phyloP scores from a whole-genome alignment of 352 stramenopile genomes.

The Phytophthora pseudosyringae region DNA sequence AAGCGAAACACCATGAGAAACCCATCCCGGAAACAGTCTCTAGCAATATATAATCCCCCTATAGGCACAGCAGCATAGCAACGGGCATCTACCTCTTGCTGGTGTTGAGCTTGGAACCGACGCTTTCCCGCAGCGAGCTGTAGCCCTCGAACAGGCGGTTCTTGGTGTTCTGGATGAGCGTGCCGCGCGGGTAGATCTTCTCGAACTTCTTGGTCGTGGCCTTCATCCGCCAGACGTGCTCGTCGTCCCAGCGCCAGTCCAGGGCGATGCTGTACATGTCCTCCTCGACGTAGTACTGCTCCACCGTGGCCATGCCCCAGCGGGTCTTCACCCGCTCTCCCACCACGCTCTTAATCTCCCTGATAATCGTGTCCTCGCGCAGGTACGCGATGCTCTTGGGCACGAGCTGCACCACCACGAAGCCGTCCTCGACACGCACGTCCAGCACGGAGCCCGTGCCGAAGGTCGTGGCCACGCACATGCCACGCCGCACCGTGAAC shows the following conservation, averaged over 20 bases:
- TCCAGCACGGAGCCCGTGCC: constrained; percentile 79
- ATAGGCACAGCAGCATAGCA: constrained; percentile 26
- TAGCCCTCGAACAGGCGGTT: constrained; percentile 82
- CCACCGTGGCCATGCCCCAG: constrained; percentile 84
- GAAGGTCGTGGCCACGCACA: constrained; percentile 79
- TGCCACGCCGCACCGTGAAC: constrained; percentile 57
- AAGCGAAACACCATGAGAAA: constrained; percentile 36
- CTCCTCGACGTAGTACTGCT: constrained; percentile 87
- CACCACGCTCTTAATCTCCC: constrained; percentile 86
- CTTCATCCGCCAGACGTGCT: constrained; percentile 91
- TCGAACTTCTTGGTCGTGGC: constrained; percentile 92
- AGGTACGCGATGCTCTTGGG: constrained; percentile 78
- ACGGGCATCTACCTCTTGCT: constrained; percentile 46
- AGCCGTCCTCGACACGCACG: constrained; percentile 70
- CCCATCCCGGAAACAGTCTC: constrained; percentile 20
- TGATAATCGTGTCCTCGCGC: constrained; percentile 66
- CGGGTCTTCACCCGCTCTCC: constrained; percentile 85
- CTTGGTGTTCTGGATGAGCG: constrained; percentile 83
- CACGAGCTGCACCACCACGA: constrained; percentile 80
- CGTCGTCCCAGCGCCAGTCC: constrained; percentile 89
- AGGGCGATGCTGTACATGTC: constrained; percentile 91
- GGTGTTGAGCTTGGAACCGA: constrained; percentile 72
- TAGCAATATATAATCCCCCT: constrained; percentile 37
- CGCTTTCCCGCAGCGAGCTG: constrained; percentile 72
- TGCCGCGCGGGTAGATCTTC: constrained; percentile 66